Evolutionary conservation across 2,329 filamentous ascomycete genomes (phyloP).

Genomic region (Botrytis sinoallii): DNA sequence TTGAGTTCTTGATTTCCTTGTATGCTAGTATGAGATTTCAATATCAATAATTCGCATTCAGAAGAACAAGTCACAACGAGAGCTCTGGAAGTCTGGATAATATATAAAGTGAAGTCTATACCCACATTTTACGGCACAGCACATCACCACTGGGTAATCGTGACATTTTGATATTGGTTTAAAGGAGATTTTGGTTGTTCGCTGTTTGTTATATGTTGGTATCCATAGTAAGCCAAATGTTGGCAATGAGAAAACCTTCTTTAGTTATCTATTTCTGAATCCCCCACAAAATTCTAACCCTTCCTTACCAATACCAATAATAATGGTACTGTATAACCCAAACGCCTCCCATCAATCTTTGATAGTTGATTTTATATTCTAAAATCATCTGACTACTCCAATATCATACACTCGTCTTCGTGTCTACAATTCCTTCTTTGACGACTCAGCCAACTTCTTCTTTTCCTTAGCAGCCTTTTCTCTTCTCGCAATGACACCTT

Average conservation of each 20-base stretch:
- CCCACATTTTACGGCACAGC: neutral
- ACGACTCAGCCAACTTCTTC: slow-evolving; percentile 21
- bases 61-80: neutral
- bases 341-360: neutral
- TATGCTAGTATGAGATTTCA: neutral
- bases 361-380: neutral
- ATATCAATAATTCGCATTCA: neutral
- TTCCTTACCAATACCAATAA: neutral
- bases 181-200: too few species aligned
- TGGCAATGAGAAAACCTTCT: neutral
- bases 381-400: neutral
- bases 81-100: neutral
- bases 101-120: neutral
- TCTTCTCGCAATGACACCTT: slow-evolving; percentile 73
- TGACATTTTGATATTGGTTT: neutral
- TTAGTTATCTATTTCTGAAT: neutral
- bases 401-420: slow-evolving; percentile 6
- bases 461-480: slow-evolving; percentile 79
- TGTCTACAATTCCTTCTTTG: slow-evolving; percentile 32
- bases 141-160: neutral
- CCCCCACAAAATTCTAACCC: neutral
- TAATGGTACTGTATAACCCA: neutral
- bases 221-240: neutral
- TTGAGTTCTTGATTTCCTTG: neutral
- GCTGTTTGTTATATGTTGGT: neutral